A percentile compares a stretch with the other conserved stretches of the same genome.
Conservation (phyloP, 1,284 basidiomycete species). For the Ganoderma multipileum region DNA sequence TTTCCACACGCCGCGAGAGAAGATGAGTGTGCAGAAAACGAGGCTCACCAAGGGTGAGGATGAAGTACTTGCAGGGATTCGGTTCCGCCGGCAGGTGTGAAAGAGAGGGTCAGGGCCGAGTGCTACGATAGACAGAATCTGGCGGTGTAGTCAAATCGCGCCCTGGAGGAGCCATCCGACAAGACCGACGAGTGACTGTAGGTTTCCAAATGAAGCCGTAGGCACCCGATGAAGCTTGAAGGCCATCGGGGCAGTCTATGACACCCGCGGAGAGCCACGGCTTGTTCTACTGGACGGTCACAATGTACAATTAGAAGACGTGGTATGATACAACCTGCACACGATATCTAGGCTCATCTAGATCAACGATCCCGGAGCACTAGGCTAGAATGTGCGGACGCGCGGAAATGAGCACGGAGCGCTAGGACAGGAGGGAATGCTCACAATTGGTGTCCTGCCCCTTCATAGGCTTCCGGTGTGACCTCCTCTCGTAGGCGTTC, state of each 20-base stretch:
- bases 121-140: too few species aligned
- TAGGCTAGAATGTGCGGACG: background rate
- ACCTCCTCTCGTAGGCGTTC: constrained; percentile 66
- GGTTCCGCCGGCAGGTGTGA: too few species aligned
- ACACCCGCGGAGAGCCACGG: background rate
- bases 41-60: too few species aligned
- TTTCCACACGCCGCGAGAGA: background rate
- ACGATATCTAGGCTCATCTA: background rate
- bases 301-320: background rate
- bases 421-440: background rate
- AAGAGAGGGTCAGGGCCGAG: too few species aligned
- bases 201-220: too few species aligned
- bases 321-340: background rate
- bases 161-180: too few species aligned
- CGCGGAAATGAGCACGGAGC: background rate
- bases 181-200: too few species aligned
- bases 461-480: constrained; percentile 48
- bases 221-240: background rate
- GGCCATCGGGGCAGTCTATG: background rate
- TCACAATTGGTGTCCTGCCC: constrained; percentile 43
- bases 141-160: too few species aligned
- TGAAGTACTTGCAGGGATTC: too few species aligned
- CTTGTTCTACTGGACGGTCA: background rate
- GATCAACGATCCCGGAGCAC: background rate
- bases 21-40: too few species aligned